Base-by-base conservation (phyloP, 1,139 yeast genomes). In the Geotrichum europaeum region DNA sequence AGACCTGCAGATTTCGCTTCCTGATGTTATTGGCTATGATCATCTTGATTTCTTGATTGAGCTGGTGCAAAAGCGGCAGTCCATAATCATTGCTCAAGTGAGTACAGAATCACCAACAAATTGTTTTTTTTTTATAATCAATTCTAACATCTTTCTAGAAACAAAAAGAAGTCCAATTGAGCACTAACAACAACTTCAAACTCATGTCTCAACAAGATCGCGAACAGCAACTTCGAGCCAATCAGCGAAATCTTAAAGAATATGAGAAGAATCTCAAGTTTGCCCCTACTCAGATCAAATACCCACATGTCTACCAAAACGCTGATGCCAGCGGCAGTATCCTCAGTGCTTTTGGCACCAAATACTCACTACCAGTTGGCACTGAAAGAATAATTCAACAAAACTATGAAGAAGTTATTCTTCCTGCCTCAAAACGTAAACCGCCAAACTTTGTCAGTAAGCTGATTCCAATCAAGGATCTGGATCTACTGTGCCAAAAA, bases 231-330 rank as follows among this genome's bases (percentile, higher is more conserved):
- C 82, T 86, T 9, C 73, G 79, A 24, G 81, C 81, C 47, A 89
- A 86, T 66, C 81, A 82, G 30, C 73, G 76, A 61, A 61, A 59
- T 25, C 61, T 55, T 28, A 67, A 74, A 30, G 81, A 84, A 1
- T 82, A 81, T 66, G 81, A 81, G 67, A 79, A 80, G 55, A 75
- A 80, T 57, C 69, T 87, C 59, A 76, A 78, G 50, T 82, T 82
- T 24, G 80, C 80, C 59, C 71, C 75, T 43, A 73, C 78, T 1
- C 77, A 77, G 32, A 81, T 81, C 49, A 78, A 82, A 63, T 94
- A 90, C 67, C 97, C 98, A 0, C 96, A 95, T 75, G 98, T 95
- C 1, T 94, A 80, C 72, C 84, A 89, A 64, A 79, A 86, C 54
- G 83, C 82, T 58, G 91, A 85, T 57, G 82, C 85, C 0, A 43